Conservation (phyloP, 768 basidiomycete genomes). For the Tylopilus balloui region DNA sequence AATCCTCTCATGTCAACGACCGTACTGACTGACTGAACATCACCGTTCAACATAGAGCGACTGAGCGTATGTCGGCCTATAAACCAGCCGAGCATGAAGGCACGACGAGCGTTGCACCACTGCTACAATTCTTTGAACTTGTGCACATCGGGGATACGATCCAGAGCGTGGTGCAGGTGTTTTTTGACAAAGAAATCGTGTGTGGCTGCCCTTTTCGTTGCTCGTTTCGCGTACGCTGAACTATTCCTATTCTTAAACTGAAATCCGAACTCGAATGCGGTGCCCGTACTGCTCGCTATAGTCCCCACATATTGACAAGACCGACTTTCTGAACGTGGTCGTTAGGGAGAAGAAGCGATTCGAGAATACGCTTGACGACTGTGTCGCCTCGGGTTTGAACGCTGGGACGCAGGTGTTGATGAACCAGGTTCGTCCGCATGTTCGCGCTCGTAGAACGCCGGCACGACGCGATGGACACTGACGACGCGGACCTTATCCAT, state of each 20-base stretch:
- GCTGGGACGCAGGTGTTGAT: constrained; percentile 93
- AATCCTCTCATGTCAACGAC: background rate
- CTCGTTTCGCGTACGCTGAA: background rate
- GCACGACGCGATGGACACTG: background rate
- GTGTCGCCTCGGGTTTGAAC: constrained; percentile 89
- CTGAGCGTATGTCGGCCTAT: constrained; percentile 84
- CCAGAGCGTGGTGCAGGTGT: constrained; percentile 96
- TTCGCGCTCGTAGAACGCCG: background rate
- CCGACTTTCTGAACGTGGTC: constrained; percentile 89
- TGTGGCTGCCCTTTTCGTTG: constrained; percentile 15
- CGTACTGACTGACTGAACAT: background rate
- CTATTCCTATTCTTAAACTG: background rate
- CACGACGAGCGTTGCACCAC: constrained; percentile 80
- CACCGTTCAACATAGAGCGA: constrained; percentile 52
- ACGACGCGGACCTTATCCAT: background rate
- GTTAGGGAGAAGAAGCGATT: constrained; percentile 97
- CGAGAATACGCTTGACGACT: constrained; percentile 88
- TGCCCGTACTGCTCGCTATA: constrained; percentile 23
- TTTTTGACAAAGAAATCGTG: constrained; percentile 94
- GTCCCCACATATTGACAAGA: constrained; percentile 86
- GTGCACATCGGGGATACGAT: constrained; percentile 98
- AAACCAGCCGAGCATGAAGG: constrained; percentile 83
- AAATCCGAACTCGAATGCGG: background rate
- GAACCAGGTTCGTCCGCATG: constrained; percentile 62
- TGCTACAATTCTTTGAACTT: constrained; percentile 95